Conservation (phyloP, 2,329 filamentous ascomycete genomes). For the Talaromyces sp. region DNA sequence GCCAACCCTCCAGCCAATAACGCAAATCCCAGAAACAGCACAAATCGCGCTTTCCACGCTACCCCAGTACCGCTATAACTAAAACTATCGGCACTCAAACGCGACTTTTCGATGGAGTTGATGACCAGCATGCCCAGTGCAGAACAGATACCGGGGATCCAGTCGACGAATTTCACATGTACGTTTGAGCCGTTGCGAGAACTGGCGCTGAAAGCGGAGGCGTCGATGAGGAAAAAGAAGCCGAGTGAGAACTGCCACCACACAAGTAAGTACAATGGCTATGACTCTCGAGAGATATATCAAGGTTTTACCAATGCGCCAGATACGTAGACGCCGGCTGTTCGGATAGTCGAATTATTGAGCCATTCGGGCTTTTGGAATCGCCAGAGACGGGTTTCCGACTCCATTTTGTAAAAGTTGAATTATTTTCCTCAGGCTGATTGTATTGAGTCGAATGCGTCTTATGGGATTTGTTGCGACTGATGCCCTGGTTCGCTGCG, state of each 20-base stretch:
- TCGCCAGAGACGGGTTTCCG: slow-evolving; percentile 60
- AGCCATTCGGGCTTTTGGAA: slow-evolving; percentile 66
- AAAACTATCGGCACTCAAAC: slow-evolving; percentile 62
- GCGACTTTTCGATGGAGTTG: slow-evolving; percentile 68
- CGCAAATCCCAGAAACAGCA: slow-evolving; percentile 67
- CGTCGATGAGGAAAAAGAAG: slow-evolving; percentile 68
- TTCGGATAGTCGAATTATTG: slow-evolving; percentile 62
- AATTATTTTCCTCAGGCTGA: not conserved
- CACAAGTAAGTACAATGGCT: not conserved
- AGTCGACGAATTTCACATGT: slow-evolving; percentile 68
- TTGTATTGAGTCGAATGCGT: not conserved
- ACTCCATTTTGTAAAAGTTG: slow-evolving; percentile 34
- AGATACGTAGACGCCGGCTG: slow-evolving; percentile 63
- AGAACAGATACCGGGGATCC: slow-evolving; percentile 69
- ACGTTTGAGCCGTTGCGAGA: slow-evolving; percentile 58
- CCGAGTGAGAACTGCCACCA: slow-evolving; percentile 61
- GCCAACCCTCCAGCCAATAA: slow-evolving; percentile 66
- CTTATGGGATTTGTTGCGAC: not conserved
- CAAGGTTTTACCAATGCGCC: slow-evolving; percentile 58
- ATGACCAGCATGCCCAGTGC: slow-evolving; percentile 69
- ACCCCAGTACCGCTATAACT: slow-evolving; percentile 63
- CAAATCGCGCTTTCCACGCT: slow-evolving; percentile 67
- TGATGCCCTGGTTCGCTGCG: not conserved
- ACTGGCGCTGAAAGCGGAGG: slow-evolving; percentile 62
- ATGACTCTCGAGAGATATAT: slow-evolving; percentile 10